phyloP scores from a whole-genome alignment of 148 eudicot species.

The Amaranthus hypochondriacus region DNA sequence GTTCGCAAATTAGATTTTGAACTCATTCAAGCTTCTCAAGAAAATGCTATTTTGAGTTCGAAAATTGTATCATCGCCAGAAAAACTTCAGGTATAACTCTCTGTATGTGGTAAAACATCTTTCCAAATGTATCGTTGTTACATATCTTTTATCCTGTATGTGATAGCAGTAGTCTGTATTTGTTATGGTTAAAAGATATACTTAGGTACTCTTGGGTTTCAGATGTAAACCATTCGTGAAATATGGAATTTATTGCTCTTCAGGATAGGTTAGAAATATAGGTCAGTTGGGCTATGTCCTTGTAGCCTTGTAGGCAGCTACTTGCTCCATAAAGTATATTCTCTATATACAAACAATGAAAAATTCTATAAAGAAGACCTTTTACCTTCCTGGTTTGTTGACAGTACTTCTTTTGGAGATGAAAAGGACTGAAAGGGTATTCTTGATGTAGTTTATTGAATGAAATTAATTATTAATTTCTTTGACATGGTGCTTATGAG shows the following conservation, averaged over 20 bases:
- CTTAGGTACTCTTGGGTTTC: background rate
- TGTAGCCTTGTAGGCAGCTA: no score
- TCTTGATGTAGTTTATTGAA: no score
- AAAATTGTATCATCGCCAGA: constrained; percentile 93
- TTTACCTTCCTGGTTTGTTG: no score
- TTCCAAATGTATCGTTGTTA: background rate
- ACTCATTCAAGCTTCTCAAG: constrained; percentile 73
- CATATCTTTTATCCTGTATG: background rate
- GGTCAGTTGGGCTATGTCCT: no score
- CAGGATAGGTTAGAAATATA: background rate
- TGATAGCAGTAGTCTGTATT: background rate
- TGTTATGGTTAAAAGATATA: background rate
- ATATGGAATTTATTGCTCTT: background rate
- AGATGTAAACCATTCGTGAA: background rate
- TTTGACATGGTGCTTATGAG: background rate
- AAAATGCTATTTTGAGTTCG: constrained; percentile 69
- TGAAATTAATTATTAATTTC: background rate
- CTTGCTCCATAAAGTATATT: no score
- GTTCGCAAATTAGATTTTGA: constrained; percentile 71
- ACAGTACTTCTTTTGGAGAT: no score
- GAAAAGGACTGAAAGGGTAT: no score
- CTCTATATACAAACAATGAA: no score
- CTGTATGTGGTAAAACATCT: background rate
- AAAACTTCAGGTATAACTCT: constrained; percentile 69
- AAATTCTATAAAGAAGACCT: no score